These are phyloP conservation scores for Lojkania enalia DNA, from an alignment of 2,329 filamentous ascomycete species.

Conservation along the genomic window DNA sequence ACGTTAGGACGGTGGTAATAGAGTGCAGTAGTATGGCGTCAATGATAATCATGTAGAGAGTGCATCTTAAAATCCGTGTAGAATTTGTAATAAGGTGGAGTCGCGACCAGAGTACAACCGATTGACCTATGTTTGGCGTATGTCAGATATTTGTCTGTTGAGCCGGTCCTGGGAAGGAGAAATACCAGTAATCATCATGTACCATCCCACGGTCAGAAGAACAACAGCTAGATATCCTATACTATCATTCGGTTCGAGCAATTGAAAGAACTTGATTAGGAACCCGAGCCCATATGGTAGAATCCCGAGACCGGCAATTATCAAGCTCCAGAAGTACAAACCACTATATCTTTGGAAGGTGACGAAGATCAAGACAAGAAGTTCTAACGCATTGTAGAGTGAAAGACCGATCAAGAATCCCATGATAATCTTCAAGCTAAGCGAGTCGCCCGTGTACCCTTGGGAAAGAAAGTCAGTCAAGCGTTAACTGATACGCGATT, in stretches of 20 bases:
- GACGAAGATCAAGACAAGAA: constrained; percentile 51
- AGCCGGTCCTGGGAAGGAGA: neutral
- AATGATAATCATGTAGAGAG: constrained; percentile 61
- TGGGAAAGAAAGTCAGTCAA: neutral
- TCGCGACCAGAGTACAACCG: constrained; percentile 64
- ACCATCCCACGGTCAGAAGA: constrained; percentile 58
- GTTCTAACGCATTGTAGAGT: constrained; percentile 50
- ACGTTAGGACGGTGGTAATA: constrained; percentile 59
- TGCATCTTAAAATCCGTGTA: constrained; percentile 51
- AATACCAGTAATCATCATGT: constrained; percentile 58
- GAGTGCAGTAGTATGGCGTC: constrained; percentile 59
- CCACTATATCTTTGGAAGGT: constrained; percentile 54
- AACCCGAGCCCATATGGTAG: constrained; percentile 54
- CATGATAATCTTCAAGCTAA: constrained; percentile 35
- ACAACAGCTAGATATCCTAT: constrained; percentile 47
- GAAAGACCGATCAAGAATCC: constrained; percentile 43
- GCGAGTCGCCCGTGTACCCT: constrained; percentile 39
- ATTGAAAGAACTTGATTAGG: constrained; percentile 48
- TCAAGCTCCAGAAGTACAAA: constrained; percentile 55
- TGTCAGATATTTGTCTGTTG: too few relatives aligned
- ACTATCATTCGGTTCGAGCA: constrained; percentile 29
- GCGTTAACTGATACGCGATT: constrained; percentile 1
- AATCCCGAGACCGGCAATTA: constrained; percentile 50
- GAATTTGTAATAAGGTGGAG: constrained; percentile 63
- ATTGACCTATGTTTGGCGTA: constrained; percentile 54